Evolutionary conservation across 257 asterid species (phyloP).

Genomic region (Solanum dulcamara): DNA sequence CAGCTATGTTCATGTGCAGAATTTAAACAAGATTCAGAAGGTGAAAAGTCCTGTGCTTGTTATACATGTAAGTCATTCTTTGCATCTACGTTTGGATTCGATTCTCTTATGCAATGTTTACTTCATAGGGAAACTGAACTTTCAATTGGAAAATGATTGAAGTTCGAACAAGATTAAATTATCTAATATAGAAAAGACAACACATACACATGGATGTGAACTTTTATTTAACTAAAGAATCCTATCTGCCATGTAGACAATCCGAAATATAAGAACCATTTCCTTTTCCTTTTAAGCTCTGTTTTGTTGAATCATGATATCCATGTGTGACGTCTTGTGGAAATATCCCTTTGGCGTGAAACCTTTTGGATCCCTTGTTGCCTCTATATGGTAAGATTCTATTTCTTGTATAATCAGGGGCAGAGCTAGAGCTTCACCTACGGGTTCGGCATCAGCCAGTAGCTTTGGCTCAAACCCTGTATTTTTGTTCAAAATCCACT

Average conservation of each 20-base stretch:
- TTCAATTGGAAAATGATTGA: not conserved
- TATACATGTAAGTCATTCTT: conserved; percentile 74
- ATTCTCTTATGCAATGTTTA: not conserved
- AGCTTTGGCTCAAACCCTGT: not conserved
- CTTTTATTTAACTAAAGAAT: not conserved
- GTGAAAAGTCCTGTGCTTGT: conserved; percentile 93
- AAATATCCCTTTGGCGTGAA: not conserved
- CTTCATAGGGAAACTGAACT: not conserved
- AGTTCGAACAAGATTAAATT: not conserved
- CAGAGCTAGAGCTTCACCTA: not conserved
- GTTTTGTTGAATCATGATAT: not conserved
- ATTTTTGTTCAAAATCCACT: not conserved
- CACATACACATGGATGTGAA: not conserved
- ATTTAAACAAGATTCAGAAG: conserved; percentile 79
- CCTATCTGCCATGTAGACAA: not conserved
- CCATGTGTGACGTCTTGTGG: not conserved
- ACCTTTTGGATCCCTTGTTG: not conserved
- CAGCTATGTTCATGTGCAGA: conserved; percentile 44
- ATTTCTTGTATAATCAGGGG: not conserved
- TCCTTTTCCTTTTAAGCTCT: not conserved
- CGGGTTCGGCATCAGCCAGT: not conserved
- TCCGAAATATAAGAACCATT: not conserved
- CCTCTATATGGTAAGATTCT: not conserved
- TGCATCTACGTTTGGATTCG: not conserved
- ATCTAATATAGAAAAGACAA: not conserved